These are phyloP conservation scores for Ophiocordyceps unilateralis DNA, from an alignment of 2,329 filamentous ascomycete genomes.

Conservation along the genomic window DNA sequence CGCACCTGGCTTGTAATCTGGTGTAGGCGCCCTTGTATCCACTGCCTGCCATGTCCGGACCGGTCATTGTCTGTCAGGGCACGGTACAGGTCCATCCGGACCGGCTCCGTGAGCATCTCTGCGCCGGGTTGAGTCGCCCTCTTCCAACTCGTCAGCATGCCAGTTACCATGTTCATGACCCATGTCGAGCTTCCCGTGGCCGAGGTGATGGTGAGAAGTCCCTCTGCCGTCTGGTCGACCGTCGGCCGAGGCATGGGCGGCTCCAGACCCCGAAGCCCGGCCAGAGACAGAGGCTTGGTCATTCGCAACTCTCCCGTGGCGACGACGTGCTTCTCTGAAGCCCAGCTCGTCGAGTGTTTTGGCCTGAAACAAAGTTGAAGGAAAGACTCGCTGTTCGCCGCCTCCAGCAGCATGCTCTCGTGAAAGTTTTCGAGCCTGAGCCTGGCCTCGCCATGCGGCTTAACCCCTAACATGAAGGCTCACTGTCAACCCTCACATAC, in stretches of 20 bases:
- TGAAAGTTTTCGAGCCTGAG: constrained; percentile 16
- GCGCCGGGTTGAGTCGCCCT: constrained; percentile 10
- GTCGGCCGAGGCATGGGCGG: constrained; percentile 7
- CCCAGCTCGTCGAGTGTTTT: constrained; percentile 30
- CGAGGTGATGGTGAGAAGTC: constrained; percentile 16
- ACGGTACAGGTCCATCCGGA: constrained; percentile 41
- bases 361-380: constrained; percentile 30
- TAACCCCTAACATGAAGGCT: constrained; percentile 16
- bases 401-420: constrained; percentile 6
- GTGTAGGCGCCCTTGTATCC: constrained; percentile 30
- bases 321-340: constrained; percentile 29
- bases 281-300: constrained; percentile 13
- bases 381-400: constrained; percentile 21
- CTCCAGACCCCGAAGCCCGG: constrained; percentile 5
- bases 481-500: background rate
- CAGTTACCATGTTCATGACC: constrained; percentile 24
- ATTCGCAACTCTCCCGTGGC: constrained; percentile 31
- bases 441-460: constrained; percentile 22
- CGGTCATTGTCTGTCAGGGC: constrained; percentile 50
- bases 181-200: constrained; percentile 19
- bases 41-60: constrained; percentile 37
- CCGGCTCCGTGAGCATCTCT: constrained; percentile 26
- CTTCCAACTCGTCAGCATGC: constrained; percentile 24
- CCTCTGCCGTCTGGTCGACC: constrained; percentile 5
- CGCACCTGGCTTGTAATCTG: constrained; percentile 26